Percentiles rank a stretch among this genome's conserved stretches.
Evolutionary conservation across 176 grass and related monocot genomes (phyloP).

Genomic region (Ensete ventricosum): DNA sequence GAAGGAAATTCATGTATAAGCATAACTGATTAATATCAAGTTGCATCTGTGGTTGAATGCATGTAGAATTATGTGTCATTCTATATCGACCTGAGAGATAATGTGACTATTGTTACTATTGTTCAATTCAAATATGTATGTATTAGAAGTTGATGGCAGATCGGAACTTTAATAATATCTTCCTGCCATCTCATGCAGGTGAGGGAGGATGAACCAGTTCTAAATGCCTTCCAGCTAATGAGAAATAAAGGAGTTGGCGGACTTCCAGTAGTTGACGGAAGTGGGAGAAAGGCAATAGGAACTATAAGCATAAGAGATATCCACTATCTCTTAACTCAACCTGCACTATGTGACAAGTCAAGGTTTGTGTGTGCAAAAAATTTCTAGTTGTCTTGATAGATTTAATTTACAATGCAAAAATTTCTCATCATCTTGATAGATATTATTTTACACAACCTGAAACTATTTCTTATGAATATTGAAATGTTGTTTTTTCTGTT

Average conservation of each 20-base stretch:
- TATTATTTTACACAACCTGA: too few species aligned
- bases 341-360: constrained; percentile 75
- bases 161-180: too few species aligned
- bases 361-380: constrained; percentile 31
- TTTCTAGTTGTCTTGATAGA: neutral
- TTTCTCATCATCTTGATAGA: neutral
- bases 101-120: neutral
- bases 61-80: too few species aligned
- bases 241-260: constrained; percentile 73
- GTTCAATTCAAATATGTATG: neutral
- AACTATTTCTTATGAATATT: too few species aligned
- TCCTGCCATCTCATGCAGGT: constrained; percentile 25
- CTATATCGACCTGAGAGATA: too few species aligned
- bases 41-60: too few species aligned
- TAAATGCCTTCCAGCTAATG: constrained; percentile 90
- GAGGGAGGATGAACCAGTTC: constrained; percentile 77
- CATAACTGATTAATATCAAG: too few species aligned
- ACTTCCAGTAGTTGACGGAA: constrained; percentile 74
- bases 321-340: constrained; percentile 77
- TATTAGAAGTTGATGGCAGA: neutral
- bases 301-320: constrained; percentile 96
- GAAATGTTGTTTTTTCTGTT: too few species aligned
- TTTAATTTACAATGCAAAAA: neutral
- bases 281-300: constrained; percentile 47
- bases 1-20: too few species aligned